Evolutionary conservation across 139 green algal species (phyloP), one percentile per base, ranked within the genome.

Genomic region (Chlorella sp.): DNA sequence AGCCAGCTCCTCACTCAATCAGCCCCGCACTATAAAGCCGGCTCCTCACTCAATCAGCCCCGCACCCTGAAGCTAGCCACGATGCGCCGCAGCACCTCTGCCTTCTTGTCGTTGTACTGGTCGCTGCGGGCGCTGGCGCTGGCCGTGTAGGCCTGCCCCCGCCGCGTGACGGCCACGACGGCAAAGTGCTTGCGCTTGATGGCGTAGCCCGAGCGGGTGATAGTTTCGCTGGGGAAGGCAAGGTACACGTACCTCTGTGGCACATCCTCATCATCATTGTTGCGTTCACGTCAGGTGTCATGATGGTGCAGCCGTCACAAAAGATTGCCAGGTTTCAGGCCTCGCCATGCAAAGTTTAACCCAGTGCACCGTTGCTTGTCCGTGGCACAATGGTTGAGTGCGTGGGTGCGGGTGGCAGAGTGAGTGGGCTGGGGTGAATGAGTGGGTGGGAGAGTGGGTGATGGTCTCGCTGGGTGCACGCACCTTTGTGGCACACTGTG

Each of bases 131-230:
- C 84, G 49, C 76, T 85, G 79, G 55, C 72, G 17, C 36, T 49
- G 5, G 68, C 32, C 1, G 60, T 65, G 75, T 86, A 90, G 27
- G 88, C 74, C 24, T 60, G 73, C 49, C 76, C 79, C 0, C 66
- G 17, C 20, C 22, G 22, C 17, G 74, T 75, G 2, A 80, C 61
- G 1, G 75, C 74, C 5, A 76, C 86, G 30, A 87, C 88, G 0
- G 77, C 87, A 71, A 87, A 85, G 67, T 93, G 89, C 33, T 81
- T 82, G 2, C 88, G 74, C 31, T 67, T 77, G 62, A 93, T 82
- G 61, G 90, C 76, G 79, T 93, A 93, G 17, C 88, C 86, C 59
- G 72, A 84, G 33, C 88, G 74, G 0, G 89, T 94, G 35, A 82
- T 78, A 0, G 89, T 93, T 31, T 88, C 78, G 0, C 73, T 85